Conservation (phyloP, 768 basidiomycete species). For the Podaxis pistillaris region DNA sequence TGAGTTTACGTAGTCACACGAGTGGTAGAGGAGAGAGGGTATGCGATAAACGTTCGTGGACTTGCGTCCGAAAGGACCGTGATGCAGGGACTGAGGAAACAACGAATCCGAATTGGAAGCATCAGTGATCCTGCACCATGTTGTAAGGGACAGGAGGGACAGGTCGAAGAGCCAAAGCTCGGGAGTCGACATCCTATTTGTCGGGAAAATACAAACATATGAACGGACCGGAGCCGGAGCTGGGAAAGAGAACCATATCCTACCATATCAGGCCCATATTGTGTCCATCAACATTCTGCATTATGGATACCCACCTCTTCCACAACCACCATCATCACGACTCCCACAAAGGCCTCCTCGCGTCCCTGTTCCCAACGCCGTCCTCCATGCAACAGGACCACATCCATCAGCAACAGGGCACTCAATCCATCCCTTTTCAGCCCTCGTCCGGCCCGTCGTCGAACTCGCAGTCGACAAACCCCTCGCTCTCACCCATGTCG, state of each 20-base stretch:
- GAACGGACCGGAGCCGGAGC: slow-evolving; percentile 3
- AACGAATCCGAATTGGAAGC: neutral
- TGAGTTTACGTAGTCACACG: neutral
- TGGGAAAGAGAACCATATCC: slow-evolving; percentile 6
- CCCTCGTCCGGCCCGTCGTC: slow-evolving; percentile 3
- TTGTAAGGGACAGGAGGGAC: neutral
- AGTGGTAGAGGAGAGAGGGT: neutral
- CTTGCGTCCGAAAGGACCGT: neutral
- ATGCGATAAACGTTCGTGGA: slow-evolving; percentile 1
- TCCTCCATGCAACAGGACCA: slow-evolving; percentile 8
- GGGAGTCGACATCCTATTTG: neutral
- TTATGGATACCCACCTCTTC: slow-evolving; percentile 7
- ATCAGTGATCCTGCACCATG: neutral
- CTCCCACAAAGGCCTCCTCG: slow-evolving; percentile 23
- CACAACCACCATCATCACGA: slow-evolving; percentile 8
- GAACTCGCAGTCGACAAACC: neutral
- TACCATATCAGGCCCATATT: slow-evolving; percentile 5
- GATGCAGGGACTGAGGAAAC: neutral
- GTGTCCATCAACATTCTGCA: neutral
- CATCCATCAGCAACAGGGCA: slow-evolving; percentile 5
- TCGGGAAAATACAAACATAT: neutral
- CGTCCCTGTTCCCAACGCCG: slow-evolving; percentile 19
- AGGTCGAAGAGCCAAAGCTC: neutral
- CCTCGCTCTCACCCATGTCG: neutral
- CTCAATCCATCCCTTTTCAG: slow-evolving; percentile 4